Percentiles rank a stretch among this genome's conserved stretches.
Conservation (phyloP, 495 filamentous ascomycete genomes). For the Gamarada debralockiae region DNA sequence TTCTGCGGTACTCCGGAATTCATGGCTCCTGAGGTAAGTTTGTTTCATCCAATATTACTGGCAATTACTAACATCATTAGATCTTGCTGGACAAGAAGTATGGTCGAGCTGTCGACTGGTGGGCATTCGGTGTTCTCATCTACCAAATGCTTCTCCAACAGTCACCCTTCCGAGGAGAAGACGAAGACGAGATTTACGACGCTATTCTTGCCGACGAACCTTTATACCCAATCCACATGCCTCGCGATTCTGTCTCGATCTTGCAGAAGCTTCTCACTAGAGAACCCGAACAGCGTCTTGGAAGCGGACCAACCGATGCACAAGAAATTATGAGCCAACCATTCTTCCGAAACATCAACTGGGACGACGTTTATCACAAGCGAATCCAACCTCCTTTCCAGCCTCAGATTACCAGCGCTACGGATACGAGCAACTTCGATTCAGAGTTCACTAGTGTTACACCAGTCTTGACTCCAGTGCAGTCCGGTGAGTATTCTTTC, state of each 20-base stretch:
- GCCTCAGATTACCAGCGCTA: slow-evolving; percentile 82
- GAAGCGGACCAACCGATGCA: slow-evolving; percentile 93
- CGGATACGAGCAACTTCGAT: slow-evolving; percentile 99
- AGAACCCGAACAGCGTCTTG: slow-evolving; percentile 88
- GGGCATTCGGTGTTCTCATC: slow-evolving; percentile 99
- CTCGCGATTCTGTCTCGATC: slow-evolving; percentile 94
- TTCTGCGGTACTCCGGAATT: slow-evolving; percentile 99
- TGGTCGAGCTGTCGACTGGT: slow-evolving; percentile 98
- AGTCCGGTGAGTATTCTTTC: slow-evolving; percentile 71
- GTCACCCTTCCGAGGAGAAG: slow-evolving; percentile 97
- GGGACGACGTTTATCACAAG: slow-evolving; percentile 98
- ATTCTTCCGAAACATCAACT: slow-evolving; percentile 96
- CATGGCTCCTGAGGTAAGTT: slow-evolving; percentile 92
- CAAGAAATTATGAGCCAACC: slow-evolving; percentile 99
- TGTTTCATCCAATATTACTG: neutral
- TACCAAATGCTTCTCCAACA: slow-evolving; percentile 99
- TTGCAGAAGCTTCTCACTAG: slow-evolving; percentile 95
- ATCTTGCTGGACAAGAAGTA: slow-evolving; percentile 99
- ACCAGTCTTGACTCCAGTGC: slow-evolving; percentile 92
- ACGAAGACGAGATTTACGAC: slow-evolving; percentile 99
- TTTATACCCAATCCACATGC: slow-evolving; percentile 98
- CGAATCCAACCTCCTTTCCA: slow-evolving; percentile 82
- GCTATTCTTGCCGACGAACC: slow-evolving; percentile 97
- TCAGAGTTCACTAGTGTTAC: slow-evolving; percentile 98
- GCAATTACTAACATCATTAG: slow-evolving; percentile 39